Percentiles rank a stretch among this genome's conserved stretches.
phyloP scores from a whole-genome alignment of 768 basidiomycete genomes.

The Leccinum uliginosum region DNA sequence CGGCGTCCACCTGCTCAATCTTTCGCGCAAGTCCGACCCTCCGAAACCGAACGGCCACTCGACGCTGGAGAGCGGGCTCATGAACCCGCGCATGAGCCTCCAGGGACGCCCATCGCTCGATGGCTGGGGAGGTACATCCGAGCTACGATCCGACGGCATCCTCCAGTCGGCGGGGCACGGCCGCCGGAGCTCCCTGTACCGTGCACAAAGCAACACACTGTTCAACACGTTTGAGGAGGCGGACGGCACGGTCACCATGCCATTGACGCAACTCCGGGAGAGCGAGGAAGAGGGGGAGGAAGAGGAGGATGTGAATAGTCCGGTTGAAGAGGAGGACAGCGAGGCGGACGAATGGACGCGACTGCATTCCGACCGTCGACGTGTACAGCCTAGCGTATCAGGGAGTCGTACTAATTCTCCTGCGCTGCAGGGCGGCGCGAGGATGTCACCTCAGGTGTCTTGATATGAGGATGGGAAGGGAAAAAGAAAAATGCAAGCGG shows the following conservation, averaged over 20 bases:
- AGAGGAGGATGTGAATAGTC: constrained; percentile 20
- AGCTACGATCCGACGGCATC: constrained; percentile 26
- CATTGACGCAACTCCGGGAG: constrained; percentile 62
- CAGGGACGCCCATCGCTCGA: constrained; percentile 81
- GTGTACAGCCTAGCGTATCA: constrained; percentile 33
- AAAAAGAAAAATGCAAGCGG: not conserved
- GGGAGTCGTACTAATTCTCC: constrained; percentile 57
- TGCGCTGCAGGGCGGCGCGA: constrained; percentile 27
- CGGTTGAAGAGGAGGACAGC: constrained; percentile 37
- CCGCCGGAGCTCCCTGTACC: constrained; percentile 62
- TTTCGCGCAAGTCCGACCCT: constrained; percentile 59
- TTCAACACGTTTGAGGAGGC: constrained; percentile 72
- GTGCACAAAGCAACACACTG: constrained; percentile 59
- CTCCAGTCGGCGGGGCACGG: constrained; percentile 45
- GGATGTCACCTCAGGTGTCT: constrained; percentile 17
- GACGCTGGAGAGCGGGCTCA: constrained; percentile 59
- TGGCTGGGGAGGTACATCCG: constrained; percentile 51
- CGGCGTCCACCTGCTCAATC: constrained; percentile 91
- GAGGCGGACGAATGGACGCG: constrained; percentile 43
- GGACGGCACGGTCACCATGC: constrained; percentile 32
- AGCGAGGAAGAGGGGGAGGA: constrained; percentile 57
- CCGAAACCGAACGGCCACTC: constrained; percentile 44
- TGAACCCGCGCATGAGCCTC: constrained; percentile 77
- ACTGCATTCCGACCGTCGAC: constrained; percentile 25
- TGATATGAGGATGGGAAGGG: constrained; percentile 4